A percentile compares a stretch with the other conserved stretches of the same genome.
These are phyloP conservation scores for Rhizophagus sp. DNA, from an alignment of 192 early-diverging fungal genomes.

Conservation along the genomic window DNA sequence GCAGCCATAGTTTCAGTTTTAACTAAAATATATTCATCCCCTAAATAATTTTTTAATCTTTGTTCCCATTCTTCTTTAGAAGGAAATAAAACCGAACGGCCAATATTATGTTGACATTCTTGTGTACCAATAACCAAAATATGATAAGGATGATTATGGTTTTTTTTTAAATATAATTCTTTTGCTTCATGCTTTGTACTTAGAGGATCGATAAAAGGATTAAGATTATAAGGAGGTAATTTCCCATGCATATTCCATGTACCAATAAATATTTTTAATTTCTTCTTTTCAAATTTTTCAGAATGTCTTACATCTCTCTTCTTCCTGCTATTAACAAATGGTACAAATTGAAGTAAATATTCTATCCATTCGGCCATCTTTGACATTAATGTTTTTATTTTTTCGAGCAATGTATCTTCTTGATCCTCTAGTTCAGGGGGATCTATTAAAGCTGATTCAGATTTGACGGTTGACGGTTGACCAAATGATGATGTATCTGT, in stretches of 20 bases:
- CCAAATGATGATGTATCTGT: too few species aligned
- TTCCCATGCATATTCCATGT: constrained; percentile 56
- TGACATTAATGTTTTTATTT: not conserved
- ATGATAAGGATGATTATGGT: constrained; percentile 46
- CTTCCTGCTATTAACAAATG: not conserved
- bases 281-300: constrained; percentile 29
- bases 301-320: not conserved
- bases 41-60: constrained; percentile 37
- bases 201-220: constrained; percentile 10
- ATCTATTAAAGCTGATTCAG: not conserved
- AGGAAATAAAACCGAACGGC: constrained; percentile 51
- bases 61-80: constrained; percentile 54
- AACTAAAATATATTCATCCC: constrained; percentile 45
- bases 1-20: constrained; percentile 55
- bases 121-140: constrained; percentile 56
- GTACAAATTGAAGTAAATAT: not conserved
- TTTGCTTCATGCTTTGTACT: not conserved
- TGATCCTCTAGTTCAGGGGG: not conserved
- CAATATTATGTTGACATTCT: constrained; percentile 56
- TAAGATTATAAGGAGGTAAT: constrained; percentile 24
- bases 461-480: not conserved
- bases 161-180: constrained; percentile 33
- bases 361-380: not conserved
- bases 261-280: constrained; percentile 56
- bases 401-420: not conserved